phyloP scores from a whole-genome alignment of 257 asterid species.

The Pogostemon cablin region DNA sequence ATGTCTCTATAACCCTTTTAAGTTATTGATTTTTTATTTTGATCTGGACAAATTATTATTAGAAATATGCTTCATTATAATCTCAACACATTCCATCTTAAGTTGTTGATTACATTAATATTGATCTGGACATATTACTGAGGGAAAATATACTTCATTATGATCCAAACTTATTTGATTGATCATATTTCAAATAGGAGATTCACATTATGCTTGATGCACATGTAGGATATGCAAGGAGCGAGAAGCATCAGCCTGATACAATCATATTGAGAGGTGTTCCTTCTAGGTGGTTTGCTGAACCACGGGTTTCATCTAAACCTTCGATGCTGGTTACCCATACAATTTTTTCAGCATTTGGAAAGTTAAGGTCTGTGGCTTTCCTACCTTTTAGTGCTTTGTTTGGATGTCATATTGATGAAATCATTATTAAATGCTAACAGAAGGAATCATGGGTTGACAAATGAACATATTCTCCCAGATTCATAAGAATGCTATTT shows the following conservation, averaged over 20 bases:
- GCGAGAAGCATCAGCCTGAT: slow-evolving; percentile 74
- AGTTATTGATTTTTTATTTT: background rate
- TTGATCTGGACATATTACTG: background rate
- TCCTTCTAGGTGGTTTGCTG: slow-evolving; percentile 99
- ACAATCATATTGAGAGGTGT: slow-evolving; percentile 80
- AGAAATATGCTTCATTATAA: background rate
- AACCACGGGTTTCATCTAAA: slow-evolving; percentile 91
- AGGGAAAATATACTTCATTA: background rate
- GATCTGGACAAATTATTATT: background rate
- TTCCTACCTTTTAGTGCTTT: slow-evolving; percentile 25
- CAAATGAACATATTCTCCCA: background rate
- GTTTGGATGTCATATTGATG: slow-evolving; percentile 11
- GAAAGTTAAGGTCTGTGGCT: slow-evolving; percentile 71
- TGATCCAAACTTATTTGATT: background rate
- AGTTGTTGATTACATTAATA: background rate
- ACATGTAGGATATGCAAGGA: slow-evolving; percentile 60
- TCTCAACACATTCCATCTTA: background rate
- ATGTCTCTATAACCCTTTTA: background rate
- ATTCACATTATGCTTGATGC: slow-evolving; percentile 24
- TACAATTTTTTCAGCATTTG: slow-evolving; percentile 80
- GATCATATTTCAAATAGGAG: background rate
- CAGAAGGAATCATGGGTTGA: slow-evolving; percentile 14
- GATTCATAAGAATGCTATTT: background rate
- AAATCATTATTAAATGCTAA: slow-evolving; percentile 9
- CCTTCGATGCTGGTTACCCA: slow-evolving; percentile 98